These are phyloP conservation scores for Pisolithus albus DNA, from an alignment of 768 basidiomycete species.

Conservation along the genomic window DNA sequence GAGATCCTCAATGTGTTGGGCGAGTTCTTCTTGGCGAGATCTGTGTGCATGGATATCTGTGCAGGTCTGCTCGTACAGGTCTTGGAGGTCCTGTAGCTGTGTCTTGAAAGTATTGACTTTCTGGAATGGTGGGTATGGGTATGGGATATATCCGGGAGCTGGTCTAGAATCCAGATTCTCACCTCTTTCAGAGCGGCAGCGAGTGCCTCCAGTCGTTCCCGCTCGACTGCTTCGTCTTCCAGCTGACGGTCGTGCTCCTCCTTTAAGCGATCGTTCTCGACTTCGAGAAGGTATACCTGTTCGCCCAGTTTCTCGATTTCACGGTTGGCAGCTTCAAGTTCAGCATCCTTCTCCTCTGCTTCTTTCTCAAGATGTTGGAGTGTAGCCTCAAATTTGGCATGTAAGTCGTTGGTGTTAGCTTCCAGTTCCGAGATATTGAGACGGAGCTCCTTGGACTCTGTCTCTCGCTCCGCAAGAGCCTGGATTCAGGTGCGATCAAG, in stretches of 20 bases:
- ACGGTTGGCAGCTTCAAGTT: slow-evolving; percentile 63
- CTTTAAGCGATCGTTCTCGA: slow-evolving; percentile 70
- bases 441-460: slow-evolving; percentile 69
- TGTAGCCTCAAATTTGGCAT: slow-evolving; percentile 67
- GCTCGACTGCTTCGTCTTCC: slow-evolving; percentile 70
- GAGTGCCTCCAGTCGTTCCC: slow-evolving; percentile 60
- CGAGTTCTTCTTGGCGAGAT: slow-evolving; percentile 71
- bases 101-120: slow-evolving; percentile 61
- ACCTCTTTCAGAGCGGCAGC: slow-evolving; percentile 78
- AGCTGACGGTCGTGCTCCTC: slow-evolving; percentile 62
- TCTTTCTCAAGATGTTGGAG: slow-evolving; percentile 74
- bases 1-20: slow-evolving; percentile 65
- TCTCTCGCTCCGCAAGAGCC: slow-evolving; percentile 74
- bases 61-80: slow-evolving; percentile 56
- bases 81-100: slow-evolving; percentile 59
- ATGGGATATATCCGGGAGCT: background rate
- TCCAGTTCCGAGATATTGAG: slow-evolving; percentile 72
- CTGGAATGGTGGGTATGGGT: slow-evolving; percentile 30
- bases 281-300: slow-evolving; percentile 78
- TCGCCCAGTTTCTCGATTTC: slow-evolving; percentile 79
- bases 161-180: slow-evolving; percentile 6
- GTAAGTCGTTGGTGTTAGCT: slow-evolving; percentile 60
- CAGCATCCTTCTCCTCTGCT: slow-evolving; percentile 70
- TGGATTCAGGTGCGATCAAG: slow-evolving; percentile 21
- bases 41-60: slow-evolving; percentile 63